Evolutionary conservation across 2,329 filamentous ascomycete species (phyloP).

Genomic region (Hymenoscyphus linearis): DNA sequence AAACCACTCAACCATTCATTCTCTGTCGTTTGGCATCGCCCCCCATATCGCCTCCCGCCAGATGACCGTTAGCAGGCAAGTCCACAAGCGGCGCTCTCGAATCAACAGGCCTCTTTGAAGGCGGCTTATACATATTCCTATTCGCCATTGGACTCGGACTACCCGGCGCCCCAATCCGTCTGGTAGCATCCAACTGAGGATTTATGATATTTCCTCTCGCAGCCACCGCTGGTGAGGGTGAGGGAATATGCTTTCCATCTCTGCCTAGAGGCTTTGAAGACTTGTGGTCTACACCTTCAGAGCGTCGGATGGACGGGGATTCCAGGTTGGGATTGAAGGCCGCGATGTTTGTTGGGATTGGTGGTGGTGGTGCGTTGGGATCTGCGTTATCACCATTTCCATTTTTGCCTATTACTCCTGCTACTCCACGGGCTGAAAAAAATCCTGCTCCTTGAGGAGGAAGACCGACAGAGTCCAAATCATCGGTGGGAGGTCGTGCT

Average conservation of each 20-base stretch:
- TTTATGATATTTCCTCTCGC: conserved; percentile 39
- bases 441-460: conserved; percentile 44
- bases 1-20: conserved; percentile 19
- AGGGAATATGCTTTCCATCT: conserved; percentile 46
- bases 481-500: conserved; percentile 8
- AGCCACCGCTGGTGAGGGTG: conserved; percentile 21
- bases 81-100: conserved; percentile 27
- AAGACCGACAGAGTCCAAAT: conserved; percentile 14
- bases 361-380: conserved; percentile 28
- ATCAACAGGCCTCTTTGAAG: conserved; percentile 38
- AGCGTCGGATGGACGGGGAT: conserved; percentile 83
- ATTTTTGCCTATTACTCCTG: conserved; percentile 33
- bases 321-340: conserved; percentile 70
- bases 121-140: conserved; percentile 52
- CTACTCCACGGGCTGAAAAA: conserved; percentile 56
- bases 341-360: conserved; percentile 42
- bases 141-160: conserved; percentile 52
- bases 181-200: conserved; percentile 47
- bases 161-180: conserved; percentile 55
- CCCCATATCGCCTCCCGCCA: conserved; percentile 9
- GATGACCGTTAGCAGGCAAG: conserved; percentile 27
- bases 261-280: conserved; percentile 66
- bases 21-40: conserved; percentile 32
- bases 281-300: conserved; percentile 77
- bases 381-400: conserved; percentile 51